These are phyloP conservation scores for Rhexocercosporidium sp. DNA, from an alignment of 2,329 filamentous ascomycete genomes.

Conservation along the genomic window DNA sequence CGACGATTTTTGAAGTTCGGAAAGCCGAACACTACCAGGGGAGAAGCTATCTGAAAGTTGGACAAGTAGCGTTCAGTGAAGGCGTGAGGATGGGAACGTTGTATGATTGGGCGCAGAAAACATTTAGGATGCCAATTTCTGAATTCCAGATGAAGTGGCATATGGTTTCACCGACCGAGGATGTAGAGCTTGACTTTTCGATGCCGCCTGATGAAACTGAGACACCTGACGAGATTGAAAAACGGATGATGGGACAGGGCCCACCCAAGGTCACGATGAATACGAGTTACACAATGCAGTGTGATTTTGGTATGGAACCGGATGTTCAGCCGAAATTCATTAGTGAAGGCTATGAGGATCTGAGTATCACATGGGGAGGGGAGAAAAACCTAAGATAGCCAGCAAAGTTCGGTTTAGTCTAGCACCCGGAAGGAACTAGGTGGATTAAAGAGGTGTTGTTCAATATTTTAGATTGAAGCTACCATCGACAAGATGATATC, in stretches of 20 bases:
- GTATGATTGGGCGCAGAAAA: constrained; percentile 20
- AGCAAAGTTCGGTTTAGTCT: neutral
- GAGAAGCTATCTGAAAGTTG: neutral
- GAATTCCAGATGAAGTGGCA: constrained; percentile 21
- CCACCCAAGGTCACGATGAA: constrained; percentile 6
- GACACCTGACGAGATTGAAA: neutral
- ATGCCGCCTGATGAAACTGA: neutral
- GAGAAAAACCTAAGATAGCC: neutral
- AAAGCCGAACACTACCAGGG: neutral
- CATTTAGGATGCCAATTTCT: constrained; percentile 15
- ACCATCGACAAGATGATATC: too few relatives aligned
- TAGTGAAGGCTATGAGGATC: constrained; percentile 10
- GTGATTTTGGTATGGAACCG: neutral
- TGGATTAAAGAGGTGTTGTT: neutral
- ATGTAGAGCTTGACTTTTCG: neutral
- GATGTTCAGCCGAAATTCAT: constrained; percentile 10
- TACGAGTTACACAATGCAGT: constrained; percentile 15
- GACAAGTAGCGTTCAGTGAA: constrained; percentile 1
- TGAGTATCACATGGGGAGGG: neutral
- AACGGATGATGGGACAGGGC: neutral
- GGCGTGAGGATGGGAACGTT: constrained; percentile 20
- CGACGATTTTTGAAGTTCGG: constrained; percentile 8
- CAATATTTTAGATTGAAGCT: neutral
- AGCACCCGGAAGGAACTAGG: neutral
- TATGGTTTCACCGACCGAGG: neutral